Base-by-base conservation (phyloP, 2,329 filamentous ascomycete species). In the Botrytis hyacinthi region DNA sequence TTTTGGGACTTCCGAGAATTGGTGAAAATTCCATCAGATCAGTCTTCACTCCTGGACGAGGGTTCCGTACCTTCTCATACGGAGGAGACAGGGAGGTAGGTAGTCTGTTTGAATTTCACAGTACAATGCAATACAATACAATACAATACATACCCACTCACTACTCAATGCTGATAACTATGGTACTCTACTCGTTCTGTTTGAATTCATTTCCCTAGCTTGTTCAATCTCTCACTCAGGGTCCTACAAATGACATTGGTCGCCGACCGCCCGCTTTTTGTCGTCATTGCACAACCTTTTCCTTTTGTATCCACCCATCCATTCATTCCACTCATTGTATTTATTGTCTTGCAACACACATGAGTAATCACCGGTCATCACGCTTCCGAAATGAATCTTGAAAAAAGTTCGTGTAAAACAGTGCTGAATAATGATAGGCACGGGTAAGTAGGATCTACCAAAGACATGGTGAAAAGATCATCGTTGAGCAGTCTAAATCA, bases 221-320 rank as follows among this genome's bases (percentile, higher is more conserved):
- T 40, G 22, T n/a, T 40, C 22, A n/a, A 40, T 16, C 35, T 61
- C 22, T n/a, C n/a, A 20, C n/a, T 63, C 61, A 32, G n/a, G 16
- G 65, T 54, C 54, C 48, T 57, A 42, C 37, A n/a, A 57, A 32
- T 42, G 37, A n/a, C 37, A 26, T 46, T 70, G 68, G 68, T 70
- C 68, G 68, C 68, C 68, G 68, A 70, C n/a, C 16, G 54, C 14
- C 68, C 29, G 37, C 68, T 70, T 57, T 68, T 57, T 32, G 57
- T 61, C 68, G 54, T 70, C 54, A 70, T 70, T 46, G 48, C 37
- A 44, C 66, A 42, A 68, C 35, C 48, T 54, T 37, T 70, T 70
- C 48, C 67, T 44, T 40, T 59, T n/a, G 51, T 44, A 40, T 70
- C 18, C 32, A 54, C 26, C 1, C 14, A 29, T 18, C 18, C 46